Conservation (phyloP, 2,329 filamentous ascomycete species). For the Colletotrichum sp. region DNA sequence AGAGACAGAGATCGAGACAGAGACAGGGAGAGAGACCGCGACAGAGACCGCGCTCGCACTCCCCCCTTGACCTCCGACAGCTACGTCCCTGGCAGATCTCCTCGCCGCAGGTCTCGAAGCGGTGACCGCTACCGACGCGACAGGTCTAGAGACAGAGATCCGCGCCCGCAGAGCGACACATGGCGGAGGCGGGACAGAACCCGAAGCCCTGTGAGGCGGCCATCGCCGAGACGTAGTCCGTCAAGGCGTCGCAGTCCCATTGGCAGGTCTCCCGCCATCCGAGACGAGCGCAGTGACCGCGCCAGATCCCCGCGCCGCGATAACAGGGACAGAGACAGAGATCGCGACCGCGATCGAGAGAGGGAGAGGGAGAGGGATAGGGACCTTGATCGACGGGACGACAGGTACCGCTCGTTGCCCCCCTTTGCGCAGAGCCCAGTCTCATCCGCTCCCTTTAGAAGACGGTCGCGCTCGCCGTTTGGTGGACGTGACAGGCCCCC, state of each 20-base stretch:
- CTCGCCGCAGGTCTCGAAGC: constrained; percentile 46
- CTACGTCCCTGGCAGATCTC: constrained; percentile 50
- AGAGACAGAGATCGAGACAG: constrained; percentile 24
- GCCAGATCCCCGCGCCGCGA: constrained; percentile 26
- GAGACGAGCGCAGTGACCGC: constrained; percentile 42
- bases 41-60: constrained; percentile 27
- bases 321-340: constrained; percentile 31
- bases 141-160: constrained; percentile 36
- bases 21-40: constrained; percentile 18
- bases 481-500: constrained; percentile 50
- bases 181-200: constrained; percentile 23
- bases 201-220: constrained; percentile 37
- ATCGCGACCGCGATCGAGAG: constrained; percentile 35
- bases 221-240: constrained; percentile 39
- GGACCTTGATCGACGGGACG: constrained; percentile 45
- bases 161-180: constrained; percentile 15
- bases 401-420: constrained; percentile 35
- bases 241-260: constrained; percentile 33
- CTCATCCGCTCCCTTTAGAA: constrained; percentile 35
- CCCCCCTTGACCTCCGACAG: constrained; percentile 47
- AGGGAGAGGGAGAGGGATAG: constrained; percentile 26
- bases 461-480: constrained; percentile 60
- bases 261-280: constrained; percentile 32
- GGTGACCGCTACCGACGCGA: constrained; percentile 46
- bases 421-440: constrained; percentile 9